These are phyloP conservation scores for Parmelia sp. DNA, from an alignment of 495 filamentous ascomycete genomes.

Conservation along the genomic window DNA sequence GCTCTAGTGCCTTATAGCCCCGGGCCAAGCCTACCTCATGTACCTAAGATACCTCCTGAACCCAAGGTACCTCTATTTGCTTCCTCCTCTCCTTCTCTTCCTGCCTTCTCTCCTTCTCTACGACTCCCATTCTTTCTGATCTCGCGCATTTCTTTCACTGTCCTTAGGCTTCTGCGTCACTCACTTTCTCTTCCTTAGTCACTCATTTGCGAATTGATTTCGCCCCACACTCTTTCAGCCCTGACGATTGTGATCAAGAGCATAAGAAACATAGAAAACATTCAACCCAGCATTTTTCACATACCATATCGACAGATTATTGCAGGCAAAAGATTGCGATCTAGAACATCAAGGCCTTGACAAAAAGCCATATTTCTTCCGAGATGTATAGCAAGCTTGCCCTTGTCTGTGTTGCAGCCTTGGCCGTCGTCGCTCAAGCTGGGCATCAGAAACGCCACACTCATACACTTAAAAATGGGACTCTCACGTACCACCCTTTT, in stretches of 20 bases:
- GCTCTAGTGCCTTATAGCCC: not conserved
- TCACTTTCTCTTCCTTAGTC: slow-evolving; percentile 32
- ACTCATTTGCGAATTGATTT: slow-evolving; percentile 50
- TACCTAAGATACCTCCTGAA: slow-evolving; percentile 1
- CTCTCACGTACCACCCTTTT: not conserved
- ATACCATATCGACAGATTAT: not conserved
- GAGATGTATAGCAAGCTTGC: slow-evolving; percentile 42
- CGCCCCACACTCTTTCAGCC: slow-evolving; percentile 33
- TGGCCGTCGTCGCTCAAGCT: slow-evolving; percentile 41
- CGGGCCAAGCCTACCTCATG: slow-evolving; percentile 2
- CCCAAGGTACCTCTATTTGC: not conserved
- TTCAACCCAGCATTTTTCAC: not conserved
- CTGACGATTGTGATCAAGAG: slow-evolving; percentile 15
- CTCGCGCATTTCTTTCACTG: slow-evolving; percentile 27
- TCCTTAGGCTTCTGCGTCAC: slow-evolving; percentile 24
- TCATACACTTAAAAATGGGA: slow-evolving; percentile 24
- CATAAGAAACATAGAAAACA: slow-evolving; percentile 13
- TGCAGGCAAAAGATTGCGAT: not conserved
- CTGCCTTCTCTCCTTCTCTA: slow-evolving; percentile 2
- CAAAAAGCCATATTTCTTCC: slow-evolving; percentile 10
- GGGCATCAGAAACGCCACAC: slow-evolving; percentile 29
- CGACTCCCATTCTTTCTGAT: not conserved
- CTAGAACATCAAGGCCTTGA: slow-evolving; percentile 6
- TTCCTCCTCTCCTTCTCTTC: not conserved
- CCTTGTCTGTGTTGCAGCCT: slow-evolving; percentile 42